A percentile compares a stretch with the other conserved stretches of the same genome.
Evolutionary conservation across 768 basidiomycete genomes (phyloP).

Genomic region (Lentinula sp.): DNA sequence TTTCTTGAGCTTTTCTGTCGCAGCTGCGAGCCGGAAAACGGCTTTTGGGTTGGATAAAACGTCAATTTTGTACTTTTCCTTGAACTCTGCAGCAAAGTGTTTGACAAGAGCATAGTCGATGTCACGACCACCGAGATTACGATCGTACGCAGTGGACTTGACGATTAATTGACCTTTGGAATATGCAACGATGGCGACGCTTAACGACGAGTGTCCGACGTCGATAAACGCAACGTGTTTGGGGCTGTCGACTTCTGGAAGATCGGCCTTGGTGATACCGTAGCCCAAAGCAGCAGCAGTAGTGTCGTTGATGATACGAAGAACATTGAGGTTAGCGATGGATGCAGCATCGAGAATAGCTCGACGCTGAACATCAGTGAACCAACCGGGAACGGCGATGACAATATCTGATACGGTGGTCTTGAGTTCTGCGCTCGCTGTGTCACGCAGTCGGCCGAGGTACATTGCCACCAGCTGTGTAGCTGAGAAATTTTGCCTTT

Average conservation of each 20-base stretch:
- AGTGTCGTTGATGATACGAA: conserved; percentile 95
- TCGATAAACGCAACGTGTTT: conserved; percentile 92
- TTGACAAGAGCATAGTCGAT: conserved; percentile 88
- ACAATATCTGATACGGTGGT: conserved; percentile 84
- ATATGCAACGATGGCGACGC: conserved; percentile 85
- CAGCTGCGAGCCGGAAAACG: conserved; percentile 79
- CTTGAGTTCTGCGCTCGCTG: conserved; percentile 80
- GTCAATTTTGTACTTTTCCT: conserved; percentile 97
- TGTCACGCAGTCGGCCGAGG: conserved; percentile 87
- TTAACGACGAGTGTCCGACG: conserved; percentile 88
- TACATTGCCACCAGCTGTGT: conserved; percentile 93
- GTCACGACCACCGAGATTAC: conserved; percentile 92
- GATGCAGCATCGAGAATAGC: conserved; percentile 85
- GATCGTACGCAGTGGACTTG: conserved; percentile 86
- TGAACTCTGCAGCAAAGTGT: conserved; percentile 90
- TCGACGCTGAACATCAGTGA: conserved; percentile 88
- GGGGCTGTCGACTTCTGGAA: conserved; percentile 78
- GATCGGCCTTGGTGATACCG: conserved; percentile 97
- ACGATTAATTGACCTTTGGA: conserved; percentile 89
- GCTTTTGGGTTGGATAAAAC: conserved; percentile 90
- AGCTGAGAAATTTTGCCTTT: conserved; percentile 71
- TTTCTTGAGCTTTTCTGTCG: conserved; percentile 95
- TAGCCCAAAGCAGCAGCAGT: conserved; percentile 96
- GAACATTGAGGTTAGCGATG: conserved; percentile 84
- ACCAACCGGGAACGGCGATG: conserved; percentile 96